Percentiles rank a stretch among this genome's conserved stretches.
Evolutionary conservation across 1,284 basidiomycete species (phyloP).

Genomic region (Grifola frondosa): DNA sequence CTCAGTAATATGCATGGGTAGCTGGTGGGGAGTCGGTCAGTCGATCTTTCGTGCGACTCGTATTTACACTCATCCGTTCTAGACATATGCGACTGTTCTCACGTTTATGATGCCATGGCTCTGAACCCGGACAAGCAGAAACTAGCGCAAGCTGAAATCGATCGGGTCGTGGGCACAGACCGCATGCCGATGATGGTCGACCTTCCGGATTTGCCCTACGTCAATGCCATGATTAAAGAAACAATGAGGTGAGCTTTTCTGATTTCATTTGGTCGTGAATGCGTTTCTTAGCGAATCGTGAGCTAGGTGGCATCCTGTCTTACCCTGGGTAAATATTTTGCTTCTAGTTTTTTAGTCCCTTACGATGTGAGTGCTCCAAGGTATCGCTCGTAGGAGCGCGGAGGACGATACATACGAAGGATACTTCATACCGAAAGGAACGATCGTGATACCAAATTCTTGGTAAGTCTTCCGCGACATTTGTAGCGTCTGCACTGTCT

Average conservation of each 20-base stretch:
- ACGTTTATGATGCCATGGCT: slow-evolving; percentile 30
- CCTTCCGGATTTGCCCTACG: slow-evolving; percentile 27
- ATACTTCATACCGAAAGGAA: slow-evolving; percentile 17
- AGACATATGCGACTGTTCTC: slow-evolving; percentile 15
- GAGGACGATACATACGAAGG: slow-evolving; percentile 20
- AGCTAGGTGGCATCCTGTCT: no score
- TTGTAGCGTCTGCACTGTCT: no score
- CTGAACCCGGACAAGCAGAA: slow-evolving; percentile 27
- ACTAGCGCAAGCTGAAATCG: slow-evolving; percentile 30
- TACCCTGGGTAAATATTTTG: neutral
- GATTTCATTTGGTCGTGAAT: slow-evolving; percentile 12
- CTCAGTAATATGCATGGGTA: no score
- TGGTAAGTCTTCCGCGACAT: no score
- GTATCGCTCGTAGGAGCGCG: slow-evolving; percentile 12
- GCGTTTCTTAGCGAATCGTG: no score
- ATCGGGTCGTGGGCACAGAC: slow-evolving; percentile 26
- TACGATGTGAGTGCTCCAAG: no score
- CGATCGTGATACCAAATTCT: slow-evolving; percentile 18
- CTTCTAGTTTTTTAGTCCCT: no score
- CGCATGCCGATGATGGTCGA: slow-evolving; percentile 32
- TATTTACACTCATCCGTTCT: neutral
- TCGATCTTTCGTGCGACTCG: no score
- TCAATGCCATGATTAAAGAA: slow-evolving; percentile 33
- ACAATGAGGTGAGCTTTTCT: slow-evolving; percentile 31
- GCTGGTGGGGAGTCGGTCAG: slow-evolving; percentile 20